phyloP scores from a whole-genome alignment of 1,139 yeast species.

The Zygoascus meyerae region DNA sequence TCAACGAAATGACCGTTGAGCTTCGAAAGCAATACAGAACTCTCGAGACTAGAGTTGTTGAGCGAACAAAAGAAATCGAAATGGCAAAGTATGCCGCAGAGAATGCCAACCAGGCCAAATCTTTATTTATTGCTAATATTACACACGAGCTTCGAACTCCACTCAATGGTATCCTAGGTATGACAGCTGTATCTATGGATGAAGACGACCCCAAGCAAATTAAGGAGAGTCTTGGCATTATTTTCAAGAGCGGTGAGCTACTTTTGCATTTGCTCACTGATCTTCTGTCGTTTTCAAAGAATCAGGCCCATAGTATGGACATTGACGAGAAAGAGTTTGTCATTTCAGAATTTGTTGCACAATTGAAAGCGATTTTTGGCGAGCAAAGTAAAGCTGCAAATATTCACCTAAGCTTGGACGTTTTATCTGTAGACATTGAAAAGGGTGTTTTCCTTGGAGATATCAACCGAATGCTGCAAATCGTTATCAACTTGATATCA shows the following conservation, averaged over 20 bases:
- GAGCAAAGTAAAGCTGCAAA: slow-evolving; percentile 76
- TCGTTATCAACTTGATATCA: slow-evolving; percentile 86
- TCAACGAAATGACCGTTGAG: slow-evolving; percentile 89
- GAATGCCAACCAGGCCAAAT: slow-evolving; percentile 87
- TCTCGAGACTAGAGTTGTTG: slow-evolving; percentile 79
- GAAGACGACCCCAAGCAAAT: slow-evolving; percentile 65
- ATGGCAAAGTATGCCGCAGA: slow-evolving; percentile 35
- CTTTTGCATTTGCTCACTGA: slow-evolving; percentile 81
- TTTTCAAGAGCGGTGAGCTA: slow-evolving; percentile 82
- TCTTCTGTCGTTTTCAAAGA: slow-evolving; percentile 76
- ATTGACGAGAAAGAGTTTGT: slow-evolving; percentile 72
- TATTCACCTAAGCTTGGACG: slow-evolving; percentile 42
- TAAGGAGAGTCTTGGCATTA: slow-evolving; percentile 66
- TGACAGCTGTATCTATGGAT: slow-evolving; percentile 90
- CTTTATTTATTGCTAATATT: slow-evolving; percentile 87
- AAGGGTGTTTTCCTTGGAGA: slow-evolving; percentile 70
- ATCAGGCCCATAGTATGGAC: slow-evolving; percentile 63
- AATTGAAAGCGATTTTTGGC: slow-evolving; percentile 79
- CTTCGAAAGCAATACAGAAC: slow-evolving; percentile 77
- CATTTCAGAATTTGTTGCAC: slow-evolving; percentile 70
- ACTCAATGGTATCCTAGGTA: slow-evolving; percentile 84
- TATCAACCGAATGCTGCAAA: slow-evolving; percentile 86
- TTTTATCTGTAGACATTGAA: slow-evolving; percentile 37
- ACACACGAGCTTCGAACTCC: slow-evolving; percentile 93
- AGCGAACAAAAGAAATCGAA: slow-evolving; percentile 83